Percentiles rank a stretch among this genome's conserved stretches.
Evolutionary conservation across 225 moss, liverwort and hornwort genomes (phyloP).

Genomic region (Takakia lepidozioides): DNA sequence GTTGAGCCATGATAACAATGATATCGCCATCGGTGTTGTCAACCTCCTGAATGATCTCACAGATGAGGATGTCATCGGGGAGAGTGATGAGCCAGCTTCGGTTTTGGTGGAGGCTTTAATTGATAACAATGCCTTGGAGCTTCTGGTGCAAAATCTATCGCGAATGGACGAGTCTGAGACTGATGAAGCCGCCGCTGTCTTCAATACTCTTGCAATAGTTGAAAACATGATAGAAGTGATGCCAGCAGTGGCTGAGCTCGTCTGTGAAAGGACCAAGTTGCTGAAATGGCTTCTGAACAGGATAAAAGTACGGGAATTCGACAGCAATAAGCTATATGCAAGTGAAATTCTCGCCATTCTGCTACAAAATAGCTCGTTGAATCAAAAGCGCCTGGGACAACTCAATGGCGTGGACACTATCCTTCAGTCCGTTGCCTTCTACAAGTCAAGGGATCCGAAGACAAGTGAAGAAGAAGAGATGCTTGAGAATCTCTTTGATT

Average conservation of each 20-base stretch:
- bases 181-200: slow-evolving; percentile 87
- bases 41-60: slow-evolving; percentile 88
- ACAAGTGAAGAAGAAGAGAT: slow-evolving; percentile 94
- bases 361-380: slow-evolving; percentile 71
- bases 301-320: slow-evolving; percentile 89
- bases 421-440: slow-evolving; percentile 86
- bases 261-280: slow-evolving; percentile 92
- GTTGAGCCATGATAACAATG: slow-evolving; percentile 91
- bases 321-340: slow-evolving; percentile 91
- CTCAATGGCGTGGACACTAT: slow-evolving; percentile 92
- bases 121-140: slow-evolving; percentile 85
- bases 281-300: slow-evolving; percentile 84
- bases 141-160: slow-evolving; percentile 78
- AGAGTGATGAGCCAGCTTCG: slow-evolving; percentile 86
- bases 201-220: slow-evolving; percentile 75
- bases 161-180: slow-evolving; percentile 82
- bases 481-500: slow-evolving; percentile 90
- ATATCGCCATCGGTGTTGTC: slow-evolving; percentile 83
- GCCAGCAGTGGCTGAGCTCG: slow-evolving; percentile 81
- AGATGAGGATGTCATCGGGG: slow-evolving; percentile 89
- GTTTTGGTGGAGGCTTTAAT: slow-evolving; percentile 73
- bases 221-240: slow-evolving; percentile 99
- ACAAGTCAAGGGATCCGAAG: slow-evolving; percentile 93
- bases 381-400: slow-evolving; percentile 86
- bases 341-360: slow-evolving; percentile 94